These are phyloP conservation scores for Diplodia mutila DNA, from an alignment of 2,329 filamentous ascomycete species.

Conservation along the genomic window DNA sequence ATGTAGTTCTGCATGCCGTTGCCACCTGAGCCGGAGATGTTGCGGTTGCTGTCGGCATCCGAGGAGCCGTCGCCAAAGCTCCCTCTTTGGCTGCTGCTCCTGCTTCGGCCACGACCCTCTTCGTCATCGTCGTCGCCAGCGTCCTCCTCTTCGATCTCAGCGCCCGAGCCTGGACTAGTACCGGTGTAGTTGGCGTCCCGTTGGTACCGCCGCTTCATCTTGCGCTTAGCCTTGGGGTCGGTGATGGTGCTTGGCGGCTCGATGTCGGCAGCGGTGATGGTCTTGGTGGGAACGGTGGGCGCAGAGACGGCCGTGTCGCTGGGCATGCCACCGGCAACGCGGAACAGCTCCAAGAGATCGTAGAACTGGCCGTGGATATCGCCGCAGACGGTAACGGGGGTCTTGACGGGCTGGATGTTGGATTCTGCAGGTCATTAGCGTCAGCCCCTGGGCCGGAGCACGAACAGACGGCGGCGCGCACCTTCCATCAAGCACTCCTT, in stretches of 20 bases:
- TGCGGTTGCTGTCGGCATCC: conserved; percentile 41
- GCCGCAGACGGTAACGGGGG: conserved; percentile 94
- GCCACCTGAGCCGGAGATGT: conserved; percentile 46
- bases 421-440: conserved; percentile 66
- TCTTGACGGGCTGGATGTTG: conserved; percentile 97
- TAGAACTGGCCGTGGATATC: conserved; percentile 99
- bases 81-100: conserved; percentile 46
- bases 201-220: conserved; percentile 67
- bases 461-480: conserved; percentile 46
- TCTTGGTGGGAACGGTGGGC: conserved; percentile 67
- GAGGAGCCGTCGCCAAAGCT: conserved; percentile 49
- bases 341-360: conserved; percentile 94
- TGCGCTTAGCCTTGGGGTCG: conserved; percentile 83
- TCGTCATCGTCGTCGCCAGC: conserved; percentile 55
- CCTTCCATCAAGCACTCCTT: conserved; percentile 99
- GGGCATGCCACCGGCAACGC: conserved; percentile 95
- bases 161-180: conserved; percentile 45
- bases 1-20: conserved; percentile 71
- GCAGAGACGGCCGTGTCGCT: conserved; percentile 71
- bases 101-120: conserved; percentile 48
- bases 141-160: conserved; percentile 55
- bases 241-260: conserved; percentile 89
- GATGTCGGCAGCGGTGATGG: conserved; percentile 88
- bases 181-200: conserved; percentile 58
- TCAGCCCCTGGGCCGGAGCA: neutral